Conservation (phyloP, 805 yeast species). For the Yueomyces sinensis region DNA sequence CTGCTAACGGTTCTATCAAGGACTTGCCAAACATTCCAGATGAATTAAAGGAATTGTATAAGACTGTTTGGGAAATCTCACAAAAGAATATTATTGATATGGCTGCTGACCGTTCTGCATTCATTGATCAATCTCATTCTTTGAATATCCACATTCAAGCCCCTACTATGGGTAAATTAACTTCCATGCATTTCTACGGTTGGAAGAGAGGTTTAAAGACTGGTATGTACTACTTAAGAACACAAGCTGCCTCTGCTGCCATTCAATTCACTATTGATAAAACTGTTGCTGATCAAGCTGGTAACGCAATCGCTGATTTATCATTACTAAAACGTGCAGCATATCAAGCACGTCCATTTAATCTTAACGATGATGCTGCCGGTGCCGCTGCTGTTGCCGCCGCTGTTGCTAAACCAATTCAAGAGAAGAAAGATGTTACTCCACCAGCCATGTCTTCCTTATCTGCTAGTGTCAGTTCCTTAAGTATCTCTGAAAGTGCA, state of each 20-base stretch:
- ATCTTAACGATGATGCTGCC: conserved; percentile 5
- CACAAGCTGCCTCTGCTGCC: conserved; percentile 95
- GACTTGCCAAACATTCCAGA: conserved; percentile 59
- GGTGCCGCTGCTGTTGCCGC: conserved; percentile 4
- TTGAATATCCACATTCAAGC: conserved; percentile 77
- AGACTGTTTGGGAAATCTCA: conserved; percentile 93
- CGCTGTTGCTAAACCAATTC: conserved; percentile 4
- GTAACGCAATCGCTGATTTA: conserved; percentile 30
- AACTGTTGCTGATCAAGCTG: conserved; percentile 91
- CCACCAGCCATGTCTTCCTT: conserved; percentile 22
- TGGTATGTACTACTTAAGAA: conserved; percentile 95
- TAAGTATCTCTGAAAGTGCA: conserved; percentile 17
- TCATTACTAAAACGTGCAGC: conserved; percentile 27
- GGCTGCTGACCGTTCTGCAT: conserved; percentile 71
- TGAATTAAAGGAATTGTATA: conserved; percentile 64
- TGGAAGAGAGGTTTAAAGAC: conserved; percentile 98
- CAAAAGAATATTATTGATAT: conserved; percentile 76
- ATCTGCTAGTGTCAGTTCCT: conserved; percentile 31
- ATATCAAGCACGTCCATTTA: conserved; percentile 19
- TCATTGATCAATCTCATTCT: conserved; percentile 85
- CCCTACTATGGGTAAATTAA: conserved; percentile 93
- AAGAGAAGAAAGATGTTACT: conserved; percentile 16
- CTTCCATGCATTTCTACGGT: conserved; percentile 97
- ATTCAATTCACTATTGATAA: conserved; percentile 79
- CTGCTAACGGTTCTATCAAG: conserved; percentile 79